Base-by-base conservation (phyloP, 2,329 filamentous ascomycete genomes). In the Plenodomus biglobosus region DNA sequence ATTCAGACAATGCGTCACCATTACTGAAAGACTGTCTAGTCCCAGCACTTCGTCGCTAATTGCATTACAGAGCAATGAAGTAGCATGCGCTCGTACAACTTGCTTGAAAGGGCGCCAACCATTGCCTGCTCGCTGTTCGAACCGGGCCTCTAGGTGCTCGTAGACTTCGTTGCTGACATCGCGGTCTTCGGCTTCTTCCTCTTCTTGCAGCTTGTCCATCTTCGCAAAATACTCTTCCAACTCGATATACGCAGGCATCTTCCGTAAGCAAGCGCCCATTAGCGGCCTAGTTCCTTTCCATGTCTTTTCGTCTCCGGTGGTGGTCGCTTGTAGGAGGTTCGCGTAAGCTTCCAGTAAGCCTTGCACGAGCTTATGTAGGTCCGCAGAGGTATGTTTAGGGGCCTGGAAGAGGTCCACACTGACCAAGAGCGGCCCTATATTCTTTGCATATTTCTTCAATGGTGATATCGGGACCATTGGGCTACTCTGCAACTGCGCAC, bases 31-130 rank as follows among this genome's bases (percentile, higher is more conserved):
- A 7, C 51, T 61, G 13, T 61, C 55, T 6, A 58, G 41, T 5
- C 52, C 50, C 5, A 75, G 53, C 13, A 73, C 46, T 0, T 56
- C 54, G 16, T 74, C 68, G 8, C 53, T 48, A 39, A 76, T 60
- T 7, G 73, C 73, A 42, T 66, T 60, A 37, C 65, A 64, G 4
- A 77, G 20, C 10, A 74, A 46, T 8, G 66, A 59, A 1, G 75
- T 63, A 1, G 64, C 73, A 59, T 76, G 74, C 18, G 73, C 70
- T 21, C 74, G 60, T 3, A 75, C 71, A 1, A 75, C 66, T 19
- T 73, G 65, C 21, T 70, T 70, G 41, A 77, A 65, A 1, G 64
- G 64, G 4, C 64, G 56, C 73, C 74, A 76, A 17, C 70, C 72
- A 20, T 65, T 56, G 13, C 66, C 68, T 13, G 52, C 42, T 3